Evolutionary conservation across 495 filamentous ascomycete genomes (phyloP).

Genomic region (Xylaria acuta): DNA sequence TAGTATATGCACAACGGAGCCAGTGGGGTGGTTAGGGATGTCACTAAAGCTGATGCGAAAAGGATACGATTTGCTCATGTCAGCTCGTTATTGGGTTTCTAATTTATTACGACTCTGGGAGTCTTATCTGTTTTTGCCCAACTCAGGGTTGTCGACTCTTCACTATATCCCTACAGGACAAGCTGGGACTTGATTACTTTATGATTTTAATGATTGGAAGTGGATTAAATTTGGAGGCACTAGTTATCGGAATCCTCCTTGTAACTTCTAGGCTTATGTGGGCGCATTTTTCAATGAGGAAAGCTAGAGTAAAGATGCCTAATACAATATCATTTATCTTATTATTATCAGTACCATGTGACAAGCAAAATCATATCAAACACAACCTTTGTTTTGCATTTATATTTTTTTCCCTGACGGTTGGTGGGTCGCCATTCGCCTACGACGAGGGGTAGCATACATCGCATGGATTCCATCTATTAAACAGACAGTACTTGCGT

Average conservation of each 20-base stretch:
- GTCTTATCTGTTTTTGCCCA: neutral
- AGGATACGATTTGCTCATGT: neutral
- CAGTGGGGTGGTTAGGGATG: neutral
- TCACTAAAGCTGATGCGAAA: neutral
- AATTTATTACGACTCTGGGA: neutral
- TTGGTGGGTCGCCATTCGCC: neutral
- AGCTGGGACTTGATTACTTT: neutral
- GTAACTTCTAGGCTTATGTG: neutral
- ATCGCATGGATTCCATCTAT: neutral
- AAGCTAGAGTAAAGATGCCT: neutral
- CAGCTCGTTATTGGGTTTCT: neutral
- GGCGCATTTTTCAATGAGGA: neutral
- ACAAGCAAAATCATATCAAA: neutral
- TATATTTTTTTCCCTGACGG: neutral
- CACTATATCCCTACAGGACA: neutral
- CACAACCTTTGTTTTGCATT: neutral
- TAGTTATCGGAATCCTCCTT: neutral
- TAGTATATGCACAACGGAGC: neutral
- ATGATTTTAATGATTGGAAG: neutral
- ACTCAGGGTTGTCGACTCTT: neutral
- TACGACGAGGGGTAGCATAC: neutral
- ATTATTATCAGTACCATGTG: neutral
- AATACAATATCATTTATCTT: neutral
- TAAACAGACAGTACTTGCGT: neutral
- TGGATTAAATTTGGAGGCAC: neutral